These are phyloP conservation scores for Camellia oleifera DNA, from an alignment of 179 eudicot genomes.

Conservation along the genomic window DNA sequence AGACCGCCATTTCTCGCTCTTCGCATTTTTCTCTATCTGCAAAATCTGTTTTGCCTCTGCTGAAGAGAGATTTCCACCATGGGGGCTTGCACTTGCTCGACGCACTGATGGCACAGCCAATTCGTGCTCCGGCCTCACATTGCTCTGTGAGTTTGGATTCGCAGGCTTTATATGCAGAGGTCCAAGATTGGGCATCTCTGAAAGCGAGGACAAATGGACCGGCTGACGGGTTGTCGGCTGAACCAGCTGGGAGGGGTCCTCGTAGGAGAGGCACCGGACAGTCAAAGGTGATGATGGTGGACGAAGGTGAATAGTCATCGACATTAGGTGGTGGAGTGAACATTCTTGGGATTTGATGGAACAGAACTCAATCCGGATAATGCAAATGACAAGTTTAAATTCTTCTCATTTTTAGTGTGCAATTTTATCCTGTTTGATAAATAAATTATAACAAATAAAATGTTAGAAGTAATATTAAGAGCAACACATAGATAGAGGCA, in stretches of 20 bases:
- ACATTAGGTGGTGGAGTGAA: neutral
- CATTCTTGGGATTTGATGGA: no score
- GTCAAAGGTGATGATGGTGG: slow-evolving; percentile 56
- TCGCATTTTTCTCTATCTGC: slow-evolving; percentile 61
- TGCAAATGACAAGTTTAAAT: no score
- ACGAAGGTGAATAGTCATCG: slow-evolving; percentile 55
- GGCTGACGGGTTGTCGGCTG: slow-evolving; percentile 32
- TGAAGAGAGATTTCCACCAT: slow-evolving; percentile 55
- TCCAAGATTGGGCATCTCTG: slow-evolving; percentile 44
- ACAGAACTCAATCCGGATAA: no score
- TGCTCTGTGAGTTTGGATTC: slow-evolving; percentile 42
- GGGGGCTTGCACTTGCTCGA: slow-evolving; percentile 60
- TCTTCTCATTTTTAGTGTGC: no score
- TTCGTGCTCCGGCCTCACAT: no score
- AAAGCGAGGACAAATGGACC: slow-evolving; percentile 60
- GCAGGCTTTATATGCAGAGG: slow-evolving; percentile 38
- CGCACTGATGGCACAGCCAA: slow-evolving; percentile 32
- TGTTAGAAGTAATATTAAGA: no score
- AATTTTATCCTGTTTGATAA: no score
- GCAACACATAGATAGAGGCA: no score
- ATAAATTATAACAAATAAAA: no score
- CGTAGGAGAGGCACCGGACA: slow-evolving; percentile 61
- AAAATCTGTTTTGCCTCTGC: slow-evolving; percentile 25
- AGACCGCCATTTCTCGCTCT: slow-evolving; percentile 59
- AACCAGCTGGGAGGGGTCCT: slow-evolving; percentile 42